These are phyloP conservation scores for Malassezia globosa DNA, from an alignment of 1,284 basidiomycete species.

Conservation along the genomic window DNA sequence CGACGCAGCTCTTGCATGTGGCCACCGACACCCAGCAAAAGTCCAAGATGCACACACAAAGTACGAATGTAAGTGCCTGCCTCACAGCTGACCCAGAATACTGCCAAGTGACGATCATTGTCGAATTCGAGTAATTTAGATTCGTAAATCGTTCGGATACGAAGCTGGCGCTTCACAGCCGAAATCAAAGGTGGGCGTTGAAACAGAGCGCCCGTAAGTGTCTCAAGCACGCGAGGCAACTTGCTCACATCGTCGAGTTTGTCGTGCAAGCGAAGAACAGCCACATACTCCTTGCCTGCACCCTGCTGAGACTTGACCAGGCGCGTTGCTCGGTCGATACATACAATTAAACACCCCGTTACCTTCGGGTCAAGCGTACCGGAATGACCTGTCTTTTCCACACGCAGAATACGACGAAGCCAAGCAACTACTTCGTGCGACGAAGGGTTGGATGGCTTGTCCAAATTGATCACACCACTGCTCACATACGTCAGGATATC, in stretches of 20 bases:
- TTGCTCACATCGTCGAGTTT: conserved; percentile 67
- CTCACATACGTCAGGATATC: conserved; percentile 84
- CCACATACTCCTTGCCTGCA: conserved; percentile 98
- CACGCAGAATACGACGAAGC: conserved; percentile 86
- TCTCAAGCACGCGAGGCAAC: conserved; percentile 85
- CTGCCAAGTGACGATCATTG: conserved; percentile 87
- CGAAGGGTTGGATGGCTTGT: conserved; percentile 98
- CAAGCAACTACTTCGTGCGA: conserved; percentile 99
- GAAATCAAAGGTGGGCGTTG: conserved; percentile 98
- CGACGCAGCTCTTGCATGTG: conserved; percentile 98
- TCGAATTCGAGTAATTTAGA: conserved; percentile 94
- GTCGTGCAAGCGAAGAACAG: conserved; percentile 83
- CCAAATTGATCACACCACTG: conserved; percentile 96
- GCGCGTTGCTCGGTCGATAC: conserved; percentile 97
- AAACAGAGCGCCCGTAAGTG: conserved; percentile 93
- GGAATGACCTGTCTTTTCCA: conserved; percentile 96
- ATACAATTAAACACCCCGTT: conserved; percentile 95
- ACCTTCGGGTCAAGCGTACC: conserved; percentile 98
- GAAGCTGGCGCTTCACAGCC: conserved; percentile 94
- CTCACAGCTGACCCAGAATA: conserved; percentile 98
- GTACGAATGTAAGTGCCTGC: conserved; percentile 98
- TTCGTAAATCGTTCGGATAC: conserved; percentile 94
- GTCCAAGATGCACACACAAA: conserved; percentile 89
- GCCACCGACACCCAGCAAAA: conserved; percentile 88
- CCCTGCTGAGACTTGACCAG: conserved; percentile 98